Percentiles rank a stretch among this genome's conserved stretches.
Evolutionary conservation across 1,284 basidiomycete species (phyloP).

Genomic region (Apiotrichum sp.): DNA sequence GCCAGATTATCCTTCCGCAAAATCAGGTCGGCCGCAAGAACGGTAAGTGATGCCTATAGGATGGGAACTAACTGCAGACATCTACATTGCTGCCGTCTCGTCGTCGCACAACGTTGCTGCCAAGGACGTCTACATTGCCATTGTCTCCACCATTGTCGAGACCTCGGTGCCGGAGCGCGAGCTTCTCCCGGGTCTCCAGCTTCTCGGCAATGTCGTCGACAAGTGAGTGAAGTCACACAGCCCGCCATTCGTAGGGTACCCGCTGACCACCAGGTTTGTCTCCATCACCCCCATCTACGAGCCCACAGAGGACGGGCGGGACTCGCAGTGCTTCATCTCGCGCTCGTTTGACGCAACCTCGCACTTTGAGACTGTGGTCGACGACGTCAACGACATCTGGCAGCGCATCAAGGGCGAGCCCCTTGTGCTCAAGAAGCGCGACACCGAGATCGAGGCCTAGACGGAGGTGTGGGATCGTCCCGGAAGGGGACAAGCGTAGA

Average conservation of each 20-base stretch:
- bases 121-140: slow-evolving; percentile 89
- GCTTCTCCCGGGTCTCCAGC: slow-evolving; percentile 81
- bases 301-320: slow-evolving; percentile 69
- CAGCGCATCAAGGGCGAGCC: slow-evolving; percentile 59
- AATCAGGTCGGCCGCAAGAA: slow-evolving; percentile 94
- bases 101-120: slow-evolving; percentile 96
- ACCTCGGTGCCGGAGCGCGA: slow-evolving; percentile 84
- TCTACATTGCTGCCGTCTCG: slow-evolving; percentile 97
- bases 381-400: slow-evolving; percentile 92
- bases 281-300: slow-evolving; percentile 82
- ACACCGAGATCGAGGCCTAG: slow-evolving; percentile 26
- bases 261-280: slow-evolving; percentile 58
- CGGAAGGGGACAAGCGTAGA: neutral
- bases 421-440: slow-evolving; percentile 46
- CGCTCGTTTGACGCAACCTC: slow-evolving; percentile 97
- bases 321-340: slow-evolving; percentile 92
- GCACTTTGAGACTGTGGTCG: slow-evolving; percentile 97
- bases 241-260: neutral
- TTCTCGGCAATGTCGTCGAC: slow-evolving; percentile 89
- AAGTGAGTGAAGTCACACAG: slow-evolving; percentile 52
- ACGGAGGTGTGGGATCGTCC: too few relatives aligned
- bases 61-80: slow-evolving; percentile 58
- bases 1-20: slow-evolving; percentile 96
- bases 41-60: slow-evolving; percentile 53
- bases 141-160: slow-evolving; percentile 98